These are phyloP conservation scores for Auricularia cornea DNA, from an alignment of 768 basidiomycete genomes.

Conservation along the genomic window DNA sequence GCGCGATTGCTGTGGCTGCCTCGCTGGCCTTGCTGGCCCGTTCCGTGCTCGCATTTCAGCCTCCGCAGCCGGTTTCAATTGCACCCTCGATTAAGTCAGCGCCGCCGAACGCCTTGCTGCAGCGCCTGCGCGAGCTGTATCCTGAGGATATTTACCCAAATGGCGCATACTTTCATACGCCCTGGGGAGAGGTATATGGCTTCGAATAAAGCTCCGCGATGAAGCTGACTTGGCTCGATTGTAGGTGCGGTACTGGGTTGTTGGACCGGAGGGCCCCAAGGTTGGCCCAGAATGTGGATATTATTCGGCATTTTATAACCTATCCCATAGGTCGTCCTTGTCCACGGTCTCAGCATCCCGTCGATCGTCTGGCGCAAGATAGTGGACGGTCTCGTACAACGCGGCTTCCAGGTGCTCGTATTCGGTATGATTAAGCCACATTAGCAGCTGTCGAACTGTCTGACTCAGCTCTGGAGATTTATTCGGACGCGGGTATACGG, in stretches of 20 bases:
- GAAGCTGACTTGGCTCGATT: too few relatives aligned
- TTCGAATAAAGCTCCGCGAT: too few relatives aligned
- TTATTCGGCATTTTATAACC: too few relatives aligned
- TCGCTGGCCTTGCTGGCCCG: background rate
- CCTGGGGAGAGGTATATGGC: background rate
- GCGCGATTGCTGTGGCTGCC: background rate
- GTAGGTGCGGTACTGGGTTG: too few relatives aligned
- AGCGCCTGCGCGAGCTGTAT: background rate
- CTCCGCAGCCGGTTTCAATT: background rate
- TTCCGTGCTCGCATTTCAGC: background rate
- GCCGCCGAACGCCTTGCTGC: background rate
- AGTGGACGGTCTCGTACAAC: constrained; percentile 52
- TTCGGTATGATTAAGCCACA: constrained; percentile 52
- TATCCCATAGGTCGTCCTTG: constrained; percentile 71
- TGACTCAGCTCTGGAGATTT: constrained; percentile 41
- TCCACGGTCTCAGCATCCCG: constrained; percentile 72
- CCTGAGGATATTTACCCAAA: too few relatives aligned
- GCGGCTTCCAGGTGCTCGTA: constrained; percentile 64
- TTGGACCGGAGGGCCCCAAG: too few relatives aligned
- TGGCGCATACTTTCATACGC: background rate
- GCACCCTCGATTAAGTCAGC: background rate
- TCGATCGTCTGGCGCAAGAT: constrained; percentile 72
- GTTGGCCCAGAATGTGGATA: too few relatives aligned
- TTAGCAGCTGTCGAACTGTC: background rate
- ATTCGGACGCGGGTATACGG: constrained; percentile 77